Evolutionary conservation across 2,329 filamentous ascomycete species (phyloP), one percentile per base, ranked within the genome.

Genomic region (Aspergillus costaricaensis): DNA sequence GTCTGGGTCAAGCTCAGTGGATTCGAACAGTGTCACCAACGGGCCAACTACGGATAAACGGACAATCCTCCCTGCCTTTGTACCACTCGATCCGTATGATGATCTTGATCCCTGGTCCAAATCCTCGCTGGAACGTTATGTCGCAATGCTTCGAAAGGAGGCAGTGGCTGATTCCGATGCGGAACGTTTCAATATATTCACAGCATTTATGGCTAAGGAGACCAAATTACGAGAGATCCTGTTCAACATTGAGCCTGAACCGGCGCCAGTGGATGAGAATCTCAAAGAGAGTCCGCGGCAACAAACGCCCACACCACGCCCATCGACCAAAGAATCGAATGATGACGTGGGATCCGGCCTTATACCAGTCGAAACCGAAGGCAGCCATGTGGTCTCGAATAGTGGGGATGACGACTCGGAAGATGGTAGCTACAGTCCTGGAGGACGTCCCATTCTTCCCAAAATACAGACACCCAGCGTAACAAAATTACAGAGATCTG

Each of bases 91-190:
- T 64, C 81, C 81, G 5, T 81, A 81, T 60, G 78, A 77, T 23
- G 83, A 84, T 64, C 74, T 86, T n/a, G 82, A 85, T 61, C 80
- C 82, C 2, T 85, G 84, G 81, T 85, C 81, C 64, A 82, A 79
- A 64, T 82, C 82, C 2, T 86, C 84, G 25, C 69, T 86, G 51
- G 80, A 82, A 53, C 77, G 83, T 44, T 86, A 82, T 65, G 80
- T 84, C 30, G 74, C 76, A 4, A 86, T 86, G 82, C 74, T 86
- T 23, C 79, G 80, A 52, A 78, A 80, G 55, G 84, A 86, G 67
- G 77, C 80, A 30, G 73, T 76, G 58, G 74, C 79, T 50, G 69
- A 79, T 41, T 76, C 76, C 2, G 81, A 85, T 48, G 77, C 81
- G 57, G 80, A 83, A 49, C 83, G 84, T 61, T 81, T 81, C 64